Evolutionary conservation across 2,329 filamentous ascomycete genomes (phyloP).

Genomic region (Aaosphaeria arxii): DNA sequence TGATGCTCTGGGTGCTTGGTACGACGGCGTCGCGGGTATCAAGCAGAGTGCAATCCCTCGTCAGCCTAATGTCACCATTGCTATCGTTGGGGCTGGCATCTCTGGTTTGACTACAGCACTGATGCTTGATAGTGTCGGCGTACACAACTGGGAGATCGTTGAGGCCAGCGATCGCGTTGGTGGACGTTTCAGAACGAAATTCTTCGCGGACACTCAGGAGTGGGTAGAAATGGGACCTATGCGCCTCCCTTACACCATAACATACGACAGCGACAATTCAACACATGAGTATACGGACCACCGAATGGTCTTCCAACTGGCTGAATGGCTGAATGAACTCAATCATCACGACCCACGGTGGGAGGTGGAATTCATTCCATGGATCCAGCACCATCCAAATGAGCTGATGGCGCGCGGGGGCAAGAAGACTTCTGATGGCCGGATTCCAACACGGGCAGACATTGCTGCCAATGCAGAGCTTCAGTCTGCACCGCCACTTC

Average conservation of each 20-base stretch:
- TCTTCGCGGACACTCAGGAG: slow-evolving; percentile 55
- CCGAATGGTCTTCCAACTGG: slow-evolving; percentile 60
- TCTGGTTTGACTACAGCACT: slow-evolving; percentile 5
- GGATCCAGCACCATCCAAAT: slow-evolving; percentile 55
- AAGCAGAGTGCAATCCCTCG: not conserved
- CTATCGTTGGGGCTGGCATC: slow-evolving; percentile 5
- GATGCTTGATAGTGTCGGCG: slow-evolving; percentile 39
- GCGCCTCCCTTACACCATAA: slow-evolving; percentile 54
- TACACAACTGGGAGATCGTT: slow-evolving; percentile 59
- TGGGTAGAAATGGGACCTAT: slow-evolving; percentile 65
- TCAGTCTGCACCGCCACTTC: not conserved
- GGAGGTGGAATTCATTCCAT: slow-evolving; percentile 57
- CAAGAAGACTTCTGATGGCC: slow-evolving; percentile 5
- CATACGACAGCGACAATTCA: slow-evolving; percentile 47
- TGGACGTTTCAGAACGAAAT: slow-evolving; percentile 60
- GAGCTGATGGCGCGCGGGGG: slow-evolving; percentile 35
- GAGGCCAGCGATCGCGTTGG: slow-evolving; percentile 59
- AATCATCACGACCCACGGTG: slow-evolving; percentile 49
- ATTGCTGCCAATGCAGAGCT: slow-evolving; percentile 3
- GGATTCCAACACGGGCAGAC: slow-evolving; percentile 8
- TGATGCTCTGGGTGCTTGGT: slow-evolving; percentile 5
- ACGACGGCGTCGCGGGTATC: slow-evolving; percentile 1
- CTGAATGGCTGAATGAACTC: slow-evolving; percentile 55
- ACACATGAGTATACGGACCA: slow-evolving; percentile 58
- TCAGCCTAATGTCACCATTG: slow-evolving; percentile 1